Evolutionary conservation across 176 grass and related monocot species (phyloP).

Genomic region (Melocanna baccifera): DNA sequence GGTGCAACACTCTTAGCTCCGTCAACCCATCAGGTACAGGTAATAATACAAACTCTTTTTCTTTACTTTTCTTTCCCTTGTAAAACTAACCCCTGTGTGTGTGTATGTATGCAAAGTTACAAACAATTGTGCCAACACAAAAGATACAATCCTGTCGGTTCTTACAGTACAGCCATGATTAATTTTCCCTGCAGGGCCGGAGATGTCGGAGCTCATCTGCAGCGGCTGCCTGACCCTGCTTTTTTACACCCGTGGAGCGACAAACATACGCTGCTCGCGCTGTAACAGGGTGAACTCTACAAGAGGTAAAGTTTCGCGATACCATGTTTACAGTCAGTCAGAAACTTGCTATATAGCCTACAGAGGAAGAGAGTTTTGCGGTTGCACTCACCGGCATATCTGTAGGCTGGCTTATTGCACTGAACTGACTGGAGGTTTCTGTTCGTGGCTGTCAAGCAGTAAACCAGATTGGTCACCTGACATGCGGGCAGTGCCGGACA

Average conservation of each 20-base stretch:
- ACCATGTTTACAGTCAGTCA: not conserved
- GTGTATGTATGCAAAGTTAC: not conserved
- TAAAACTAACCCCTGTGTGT: not conserved
- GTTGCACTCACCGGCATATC: not conserved
- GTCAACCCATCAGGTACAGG: constrained; percentile 22
- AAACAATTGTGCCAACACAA: not conserved
- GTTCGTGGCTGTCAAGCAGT: constrained; percentile 8
- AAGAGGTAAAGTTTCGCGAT: constrained; percentile 22
- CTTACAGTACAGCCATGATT: not conserved
- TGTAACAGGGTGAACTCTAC: constrained; percentile 46
- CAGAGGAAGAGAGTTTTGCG: not conserved
- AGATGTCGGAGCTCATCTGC: constrained; percentile 59
- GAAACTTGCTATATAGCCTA: not conserved
- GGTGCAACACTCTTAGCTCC: constrained; percentile 40
- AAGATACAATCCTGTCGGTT: not conserved
- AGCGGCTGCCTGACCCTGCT: constrained; percentile 52
- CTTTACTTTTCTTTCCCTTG: not conserved
- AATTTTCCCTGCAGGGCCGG: not conserved
- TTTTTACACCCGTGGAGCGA: constrained; percentile 38
- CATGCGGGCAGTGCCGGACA: constrained; percentile 43
- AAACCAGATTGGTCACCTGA: constrained; percentile 42
- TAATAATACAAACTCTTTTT: not conserved
- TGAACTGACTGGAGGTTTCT: not conserved
- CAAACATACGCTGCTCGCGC: constrained; percentile 49
- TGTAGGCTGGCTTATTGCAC: not conserved